Base-by-base conservation (phyloP, 2,329 filamentous ascomycete genomes). In the Phaeosphaeriaceae sp. region DNA sequence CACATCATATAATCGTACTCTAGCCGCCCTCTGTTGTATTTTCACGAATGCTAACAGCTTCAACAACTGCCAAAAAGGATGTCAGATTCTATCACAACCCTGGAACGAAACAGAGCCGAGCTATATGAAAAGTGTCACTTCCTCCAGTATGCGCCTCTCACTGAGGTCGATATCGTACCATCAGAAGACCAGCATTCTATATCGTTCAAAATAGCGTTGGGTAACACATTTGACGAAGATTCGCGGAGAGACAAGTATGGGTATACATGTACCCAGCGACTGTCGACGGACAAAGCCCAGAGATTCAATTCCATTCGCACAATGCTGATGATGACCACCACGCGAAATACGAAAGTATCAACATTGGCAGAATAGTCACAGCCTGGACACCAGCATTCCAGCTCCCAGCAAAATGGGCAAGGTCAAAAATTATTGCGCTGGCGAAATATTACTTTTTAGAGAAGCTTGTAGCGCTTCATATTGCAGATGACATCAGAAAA, bases 381-480 rank as follows among this genome's bases (percentile, higher is more conserved):
- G 21, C 11, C 4, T 36, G n/a, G 16, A 15, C 18, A 4, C 4
- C 29, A 2, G 47, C 47, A 4, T 50, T 50, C 16, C 20, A 21
- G 5, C 16, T 40, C 11, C 26, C 33, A 5, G 16, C 16, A 6
- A 37, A 20, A 6, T 45, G 21, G 29, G 42, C 52, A 1, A 38
- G 17, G 2, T 7, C n/a, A 11, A 53, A 50, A 18, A 2, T 46
- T 13, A 13, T 26, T 1, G 50, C 53, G 12, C 41, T 56, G 1
- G 47, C 47, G 1, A 48, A 37, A 4, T 56, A 50, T 13, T 54
- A 56, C n/a, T 53, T 48, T 15, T 12, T 56, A 0, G 6, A 40
- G 20, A 40, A 23, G 6, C 32, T 56, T 1, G 50, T 18, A 2
- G 16, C 44, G 13, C 4, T 2, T 8, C n/a, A 23, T 2, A 16